A percentile compares a stretch with the other conserved stretches of the same genome.
phyloP scores from a whole-genome alignment of 2,329 filamentous ascomycete species.

The Fusarium sp. region DNA sequence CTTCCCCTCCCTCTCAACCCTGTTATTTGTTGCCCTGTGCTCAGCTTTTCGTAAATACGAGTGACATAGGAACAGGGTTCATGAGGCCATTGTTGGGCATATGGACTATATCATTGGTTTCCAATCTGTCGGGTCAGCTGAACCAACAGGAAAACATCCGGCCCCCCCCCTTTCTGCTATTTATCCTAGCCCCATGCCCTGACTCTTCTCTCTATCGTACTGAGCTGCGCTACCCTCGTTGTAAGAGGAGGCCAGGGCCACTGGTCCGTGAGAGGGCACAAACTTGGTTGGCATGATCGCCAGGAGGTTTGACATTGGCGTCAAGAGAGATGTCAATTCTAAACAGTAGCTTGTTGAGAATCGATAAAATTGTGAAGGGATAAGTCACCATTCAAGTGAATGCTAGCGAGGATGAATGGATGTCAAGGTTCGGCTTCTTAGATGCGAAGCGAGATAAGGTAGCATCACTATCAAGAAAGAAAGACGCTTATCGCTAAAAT shows the following conservation, averaged over 20 bases:
- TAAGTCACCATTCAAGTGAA: conserved; percentile 1
- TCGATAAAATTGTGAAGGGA: conserved; percentile 12
- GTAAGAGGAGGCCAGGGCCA: conserved; percentile 6
- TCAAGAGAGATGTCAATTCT: background rate
- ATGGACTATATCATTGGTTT: conserved; percentile 23
- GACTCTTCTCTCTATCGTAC: background rate
- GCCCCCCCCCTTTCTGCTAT: conserved; percentile 5
- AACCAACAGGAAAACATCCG: conserved; percentile 43
- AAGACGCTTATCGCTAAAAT: conserved; percentile 14
- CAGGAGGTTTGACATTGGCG: conserved; percentile 16
- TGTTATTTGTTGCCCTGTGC: conserved; percentile 14
- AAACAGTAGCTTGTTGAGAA: conserved; percentile 3
- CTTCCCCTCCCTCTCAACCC: background rate
- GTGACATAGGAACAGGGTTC: conserved; percentile 24
- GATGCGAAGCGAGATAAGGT: conserved; percentile 2
- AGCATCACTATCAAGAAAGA: conserved; percentile 6
- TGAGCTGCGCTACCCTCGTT: conserved; percentile 20
- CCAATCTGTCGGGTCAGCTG: conserved; percentile 38
- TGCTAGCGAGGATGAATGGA: conserved; percentile 1
- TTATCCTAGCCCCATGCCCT: conserved; percentile 11
- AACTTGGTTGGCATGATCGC: conserved; percentile 20
- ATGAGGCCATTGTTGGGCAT: conserved; percentile 24
- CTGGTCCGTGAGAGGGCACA: background rate
- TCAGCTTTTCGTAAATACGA: conserved; percentile 12
- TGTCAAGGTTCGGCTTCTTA: conserved; percentile 4